A percentile compares a stretch with the other conserved stretches of the same genome.
Evolutionary conservation across 1,284 basidiomycete genomes (phyloP).

Genomic region (Cystobasidium pallidum): DNA sequence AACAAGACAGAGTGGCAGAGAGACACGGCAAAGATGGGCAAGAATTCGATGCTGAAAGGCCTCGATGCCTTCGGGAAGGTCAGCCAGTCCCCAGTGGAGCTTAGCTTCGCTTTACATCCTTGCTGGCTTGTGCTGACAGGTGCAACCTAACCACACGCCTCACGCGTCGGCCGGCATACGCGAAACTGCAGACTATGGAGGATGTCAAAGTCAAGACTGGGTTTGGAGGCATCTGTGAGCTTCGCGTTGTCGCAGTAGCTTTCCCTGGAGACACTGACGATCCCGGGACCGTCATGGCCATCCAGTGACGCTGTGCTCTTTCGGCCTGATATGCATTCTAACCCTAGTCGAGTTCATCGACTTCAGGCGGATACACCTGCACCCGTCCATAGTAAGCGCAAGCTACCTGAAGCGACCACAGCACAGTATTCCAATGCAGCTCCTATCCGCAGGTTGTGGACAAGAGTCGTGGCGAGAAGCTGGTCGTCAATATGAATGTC

Average conservation of each 20-base stretch:
- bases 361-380: slow-evolving; percentile 67
- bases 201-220: slow-evolving; percentile 95
- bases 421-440: neutral
- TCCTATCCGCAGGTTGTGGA: slow-evolving; percentile 68
- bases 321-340: slow-evolving; percentile 87
- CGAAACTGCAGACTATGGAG: slow-evolving; percentile 75
- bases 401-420: no score
- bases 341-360: slow-evolving; percentile 93
- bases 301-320: slow-evolving; percentile 80
- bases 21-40: slow-evolving; percentile 37
- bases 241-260: neutral
- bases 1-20: no score
- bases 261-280: neutral
- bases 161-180: slow-evolving; percentile 33
- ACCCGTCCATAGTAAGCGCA: slow-evolving; percentile 44
- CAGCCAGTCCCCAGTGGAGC: slow-evolving; percentile 46
- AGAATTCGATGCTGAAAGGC: slow-evolving; percentile 52
- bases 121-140: neutral
- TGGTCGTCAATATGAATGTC: slow-evolving; percentile 88
- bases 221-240: slow-evolving; percentile 52
- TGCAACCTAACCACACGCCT: slow-evolving; percentile 40
- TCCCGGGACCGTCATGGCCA: slow-evolving; percentile 41
- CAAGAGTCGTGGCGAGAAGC: slow-evolving; percentile 87
- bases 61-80: slow-evolving; percentile 99
- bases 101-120: no score